A percentile compares a stretch with the other conserved stretches of the same genome.
Evolutionary conservation across 768 basidiomycete genomes (phyloP).

Genomic region (Sporobolomyces pararoseus): DNA sequence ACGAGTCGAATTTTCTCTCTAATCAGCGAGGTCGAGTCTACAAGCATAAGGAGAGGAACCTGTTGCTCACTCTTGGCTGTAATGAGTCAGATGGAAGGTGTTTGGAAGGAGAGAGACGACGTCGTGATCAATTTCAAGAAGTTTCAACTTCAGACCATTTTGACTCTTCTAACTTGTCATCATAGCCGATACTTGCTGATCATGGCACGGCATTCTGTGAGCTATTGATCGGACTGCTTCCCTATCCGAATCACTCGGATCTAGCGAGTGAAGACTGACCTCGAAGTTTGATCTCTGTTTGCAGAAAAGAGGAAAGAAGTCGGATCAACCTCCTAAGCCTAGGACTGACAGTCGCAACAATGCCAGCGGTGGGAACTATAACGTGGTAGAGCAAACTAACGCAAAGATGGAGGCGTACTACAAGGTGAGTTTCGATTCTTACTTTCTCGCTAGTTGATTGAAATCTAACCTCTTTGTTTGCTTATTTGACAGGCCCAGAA

Average conservation of each 20-base stretch:
- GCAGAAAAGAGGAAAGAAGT: conserved; percentile 10
- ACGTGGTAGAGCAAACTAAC: conserved; percentile 44
- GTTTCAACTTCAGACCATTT: neutral
- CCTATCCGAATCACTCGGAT: neutral
- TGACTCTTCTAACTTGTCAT: neutral
- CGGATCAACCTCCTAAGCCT: conserved; percentile 8
- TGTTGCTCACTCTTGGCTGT: too few relatives aligned
- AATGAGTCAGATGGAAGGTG: too few relatives aligned
- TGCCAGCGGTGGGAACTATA: conserved; percentile 8
- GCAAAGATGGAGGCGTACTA: conserved; percentile 53
- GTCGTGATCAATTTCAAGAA: too few relatives aligned
- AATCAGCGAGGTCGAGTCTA: too few relatives aligned
- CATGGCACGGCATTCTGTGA: conserved; percentile 8
- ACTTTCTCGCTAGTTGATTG: neutral
- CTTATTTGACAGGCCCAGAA: conserved; percentile 59
- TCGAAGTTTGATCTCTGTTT: neutral
- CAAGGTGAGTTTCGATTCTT: conserved; percentile 46
- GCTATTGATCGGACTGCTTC: neutral
- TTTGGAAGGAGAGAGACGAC: too few relatives aligned
- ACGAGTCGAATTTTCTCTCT: neutral
- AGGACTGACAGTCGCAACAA: conserved; percentile 12
- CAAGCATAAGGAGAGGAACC: too few relatives aligned
- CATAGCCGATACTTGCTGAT: neutral
- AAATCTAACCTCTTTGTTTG: too few relatives aligned
- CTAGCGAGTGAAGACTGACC: neutral